Percentiles rank a stretch among this genome's conserved stretches.
These are phyloP conservation scores for Diaporthe nobilis DNA, from an alignment of 2,329 filamentous ascomycete species.

Conservation along the genomic window DNA sequence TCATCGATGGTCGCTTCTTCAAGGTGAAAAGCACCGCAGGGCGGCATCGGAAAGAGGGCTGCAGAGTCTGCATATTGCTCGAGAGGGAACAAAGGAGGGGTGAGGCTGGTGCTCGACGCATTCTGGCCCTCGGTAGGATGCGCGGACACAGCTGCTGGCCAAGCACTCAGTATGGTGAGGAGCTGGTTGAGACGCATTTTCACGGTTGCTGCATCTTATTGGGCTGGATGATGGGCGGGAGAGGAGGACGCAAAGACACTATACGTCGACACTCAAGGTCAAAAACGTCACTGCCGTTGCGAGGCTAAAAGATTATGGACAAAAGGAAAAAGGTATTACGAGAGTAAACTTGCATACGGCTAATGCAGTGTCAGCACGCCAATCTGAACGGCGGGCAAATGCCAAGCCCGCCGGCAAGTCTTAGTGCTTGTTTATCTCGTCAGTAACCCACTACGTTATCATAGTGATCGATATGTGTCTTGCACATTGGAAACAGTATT, in stretches of 20 bases:
- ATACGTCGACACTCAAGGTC: not conserved
- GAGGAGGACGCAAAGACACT: no score
- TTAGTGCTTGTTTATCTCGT: not conserved
- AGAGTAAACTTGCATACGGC: not conserved
- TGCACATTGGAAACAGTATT: not conserved
- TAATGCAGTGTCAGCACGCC: slow-evolving; percentile 8
- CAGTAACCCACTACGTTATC: not conserved
- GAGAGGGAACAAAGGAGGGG: slow-evolving; percentile 53
- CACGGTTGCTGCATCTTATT: not conserved
- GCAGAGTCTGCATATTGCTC: slow-evolving; percentile 54
- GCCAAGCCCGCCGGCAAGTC: not conserved
- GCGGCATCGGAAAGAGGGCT: slow-evolving; percentile 72
- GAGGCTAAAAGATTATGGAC: not conserved
- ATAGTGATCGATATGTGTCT: not conserved
- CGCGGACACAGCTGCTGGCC: not conserved
- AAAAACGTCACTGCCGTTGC: not conserved
- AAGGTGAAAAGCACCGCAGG: slow-evolving; percentile 71
- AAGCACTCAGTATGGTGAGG: not conserved
- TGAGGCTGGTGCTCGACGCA: slow-evolving; percentile 37
- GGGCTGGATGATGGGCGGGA: not conserved
- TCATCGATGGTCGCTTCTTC: slow-evolving; percentile 80
- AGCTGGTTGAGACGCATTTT: not conserved
- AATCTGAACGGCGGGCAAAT: not conserved
- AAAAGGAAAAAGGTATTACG: not conserved
- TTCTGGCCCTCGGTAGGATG: not conserved